phyloP scores from a whole-genome alignment of 192 early-diverging fungal genomes.

The Radiomyces spectabilis region DNA sequence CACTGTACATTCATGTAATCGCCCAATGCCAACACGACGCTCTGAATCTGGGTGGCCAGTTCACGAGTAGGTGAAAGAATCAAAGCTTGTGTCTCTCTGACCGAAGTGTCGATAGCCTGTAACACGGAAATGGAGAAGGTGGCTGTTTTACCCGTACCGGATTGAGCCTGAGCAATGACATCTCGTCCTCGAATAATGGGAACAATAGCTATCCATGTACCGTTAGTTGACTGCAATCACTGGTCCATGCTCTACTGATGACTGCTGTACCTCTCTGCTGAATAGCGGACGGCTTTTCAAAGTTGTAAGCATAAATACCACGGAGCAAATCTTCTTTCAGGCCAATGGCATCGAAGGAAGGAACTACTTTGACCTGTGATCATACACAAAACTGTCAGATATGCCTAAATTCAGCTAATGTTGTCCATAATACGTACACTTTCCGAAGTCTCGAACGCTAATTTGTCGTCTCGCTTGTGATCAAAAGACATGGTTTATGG shows the following conservation, averaged over 20 bases:
- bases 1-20: slow-evolving; percentile 98
- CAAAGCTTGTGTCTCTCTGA: slow-evolving; percentile 88
- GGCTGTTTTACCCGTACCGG: slow-evolving; percentile 97
- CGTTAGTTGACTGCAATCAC: background rate
- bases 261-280: slow-evolving; percentile 69
- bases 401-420: background rate
- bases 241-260: background rate
- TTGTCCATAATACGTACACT: slow-evolving; percentile 58
- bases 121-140: slow-evolving; percentile 93
- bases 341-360: slow-evolving; percentile 92
- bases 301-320: slow-evolving; percentile 98
- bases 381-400: slow-evolving; percentile 2
- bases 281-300: slow-evolving; percentile 97
- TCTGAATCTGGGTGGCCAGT: slow-evolving; percentile 93
- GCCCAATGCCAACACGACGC: slow-evolving; percentile 84
- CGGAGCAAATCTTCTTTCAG: slow-evolving; percentile 94
- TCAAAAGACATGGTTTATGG: slow-evolving; percentile 27
- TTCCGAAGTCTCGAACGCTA: slow-evolving; percentile 77
- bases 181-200: slow-evolving; percentile 85
- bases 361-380: slow-evolving; percentile 36
- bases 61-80: slow-evolving; percentile 94
- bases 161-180: slow-evolving; percentile 97
- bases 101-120: slow-evolving; percentile 81
- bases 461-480: slow-evolving; percentile 40
- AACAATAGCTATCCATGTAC: slow-evolving; percentile 55